These are phyloP conservation scores for Claviceps arundinis DNA, from an alignment of 2,329 filamentous ascomycete species.

Conservation along the genomic window DNA sequence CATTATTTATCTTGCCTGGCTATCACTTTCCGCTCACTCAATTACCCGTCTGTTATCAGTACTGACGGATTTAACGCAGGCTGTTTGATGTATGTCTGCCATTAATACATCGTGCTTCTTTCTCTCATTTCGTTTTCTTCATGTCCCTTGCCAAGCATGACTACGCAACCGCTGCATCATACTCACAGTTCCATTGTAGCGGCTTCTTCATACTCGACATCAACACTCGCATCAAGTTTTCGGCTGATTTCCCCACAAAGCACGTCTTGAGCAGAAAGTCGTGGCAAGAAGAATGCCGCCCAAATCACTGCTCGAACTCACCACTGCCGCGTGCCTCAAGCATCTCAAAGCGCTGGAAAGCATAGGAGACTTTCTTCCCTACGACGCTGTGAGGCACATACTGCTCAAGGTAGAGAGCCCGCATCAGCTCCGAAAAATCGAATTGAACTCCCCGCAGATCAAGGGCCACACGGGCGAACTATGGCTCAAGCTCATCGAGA, in stretches of 20 bases:
- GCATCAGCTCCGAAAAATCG: conserved; percentile 60
- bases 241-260: not conserved
- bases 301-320: conserved; percentile 38
- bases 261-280: not conserved
- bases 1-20: not conserved
- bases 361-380: conserved; percentile 58
- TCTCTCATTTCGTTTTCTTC: not conserved
- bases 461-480: conserved; percentile 54
- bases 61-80: not conserved
- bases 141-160: not conserved
- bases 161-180: not conserved
- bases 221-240: not conserved
- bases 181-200: not conserved
- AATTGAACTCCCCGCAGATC: conserved; percentile 65
- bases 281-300: conserved; percentile 21
- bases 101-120: not conserved
- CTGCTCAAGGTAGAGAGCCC: conserved; percentile 60
- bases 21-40: not conserved
- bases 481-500: conserved; percentile 68
- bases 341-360: conserved; percentile 48
- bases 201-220: not conserved
- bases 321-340: conserved; percentile 36
- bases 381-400: conserved; percentile 47
- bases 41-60: too few species aligned
- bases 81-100: not conserved